Percentiles rank a stretch among this genome's conserved stretches.
Evolutionary conservation across 225 moss, liverwort and hornwort species (phyloP).

Genomic region (Polytrichum commune): DNA sequence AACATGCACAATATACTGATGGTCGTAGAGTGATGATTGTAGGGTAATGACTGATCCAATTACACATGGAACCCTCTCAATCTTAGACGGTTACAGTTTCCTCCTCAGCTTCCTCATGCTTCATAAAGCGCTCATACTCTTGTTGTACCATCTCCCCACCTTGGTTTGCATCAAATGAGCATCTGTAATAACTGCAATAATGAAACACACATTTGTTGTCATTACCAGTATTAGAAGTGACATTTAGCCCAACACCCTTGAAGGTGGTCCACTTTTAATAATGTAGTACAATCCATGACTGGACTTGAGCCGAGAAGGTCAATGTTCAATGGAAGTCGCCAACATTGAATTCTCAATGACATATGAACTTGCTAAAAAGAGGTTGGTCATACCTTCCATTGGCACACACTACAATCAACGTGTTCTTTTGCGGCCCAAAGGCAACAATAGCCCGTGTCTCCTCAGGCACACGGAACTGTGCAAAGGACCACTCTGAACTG

Average conservation of each 20-base stretch:
- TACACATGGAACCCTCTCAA: background rate
- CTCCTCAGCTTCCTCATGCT: constrained; percentile 66
- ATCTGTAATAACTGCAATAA: constrained; percentile 78
- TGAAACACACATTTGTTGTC: background rate
- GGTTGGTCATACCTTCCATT: constrained; percentile 64
- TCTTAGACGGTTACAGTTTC: constrained; percentile 41
- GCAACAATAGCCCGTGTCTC: constrained; percentile 77
- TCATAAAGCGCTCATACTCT: constrained; percentile 86
- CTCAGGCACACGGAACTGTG: constrained; percentile 77
- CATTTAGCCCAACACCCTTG: no score
- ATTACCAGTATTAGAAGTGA: background rate
- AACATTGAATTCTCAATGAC: no score
- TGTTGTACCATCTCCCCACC: constrained; percentile 92
- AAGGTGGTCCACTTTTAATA: no score
- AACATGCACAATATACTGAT: constrained; percentile 7
- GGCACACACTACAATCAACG: constrained; percentile 71
- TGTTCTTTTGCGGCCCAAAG: constrained; percentile 73
- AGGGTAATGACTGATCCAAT: background rate
- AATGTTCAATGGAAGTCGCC: no score
- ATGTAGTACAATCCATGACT: no score
- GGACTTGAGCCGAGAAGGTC: no score
- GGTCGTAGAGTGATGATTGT: background rate
- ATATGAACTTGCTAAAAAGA: no score
- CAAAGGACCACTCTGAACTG: constrained; percentile 88
- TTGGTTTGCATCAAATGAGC: constrained; percentile 74